Evolutionary conservation across 1,284 basidiomycete species (phyloP), one percentile per base, ranked within the genome.

Genomic region (Leccinum pachyderme): DNA sequence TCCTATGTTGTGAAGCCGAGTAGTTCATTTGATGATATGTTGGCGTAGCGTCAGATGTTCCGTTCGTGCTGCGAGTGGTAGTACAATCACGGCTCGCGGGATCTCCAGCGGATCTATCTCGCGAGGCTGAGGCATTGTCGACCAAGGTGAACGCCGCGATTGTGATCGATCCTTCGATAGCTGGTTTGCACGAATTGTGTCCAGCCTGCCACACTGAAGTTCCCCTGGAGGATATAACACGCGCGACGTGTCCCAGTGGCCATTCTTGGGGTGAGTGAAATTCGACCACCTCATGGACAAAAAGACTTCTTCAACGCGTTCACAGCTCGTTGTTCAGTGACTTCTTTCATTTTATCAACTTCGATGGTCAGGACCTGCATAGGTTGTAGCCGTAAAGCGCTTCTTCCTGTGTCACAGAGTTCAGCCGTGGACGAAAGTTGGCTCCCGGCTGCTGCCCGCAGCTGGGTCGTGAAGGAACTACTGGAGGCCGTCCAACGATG

Each of bases 381-480:
- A 39, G 84, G 85, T 39, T 89, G 87, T 65, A 77, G 79, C 61
- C 77, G 87, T 51, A 89, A 89, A 67, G 84, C 87, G 9, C 80
- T 88, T 61, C 73, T 86, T 8, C 79, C 85, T 12, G 67, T 75
- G 24, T 77, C 78, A 9, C 69, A 71, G 49, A 63, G 59, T 24
- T 60, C 57, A 46, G 55, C 59, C 39, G 58, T 57, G 49, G 65
- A 64, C 33, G 61, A 67, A 22, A 72, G 59, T 47, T 75, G 73
- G 71, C 65, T 83, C 6, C 80, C 81, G 8, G 56, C 63, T n/a
- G 72, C 75, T 15, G 80, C 78, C 18, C 74, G 73, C 45, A 81
- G 83, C 52, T 86, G 84, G 84, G 67, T 87, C 27, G 83, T 84
- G 6, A 77, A 80, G 58, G 84, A 84, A 55, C 72, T 88, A 2